Evolutionary conservation across 108 stramenopile species (phyloP), one percentile per base, ranked within the genome.

Genomic region (Heterococcus sp.): DNA sequence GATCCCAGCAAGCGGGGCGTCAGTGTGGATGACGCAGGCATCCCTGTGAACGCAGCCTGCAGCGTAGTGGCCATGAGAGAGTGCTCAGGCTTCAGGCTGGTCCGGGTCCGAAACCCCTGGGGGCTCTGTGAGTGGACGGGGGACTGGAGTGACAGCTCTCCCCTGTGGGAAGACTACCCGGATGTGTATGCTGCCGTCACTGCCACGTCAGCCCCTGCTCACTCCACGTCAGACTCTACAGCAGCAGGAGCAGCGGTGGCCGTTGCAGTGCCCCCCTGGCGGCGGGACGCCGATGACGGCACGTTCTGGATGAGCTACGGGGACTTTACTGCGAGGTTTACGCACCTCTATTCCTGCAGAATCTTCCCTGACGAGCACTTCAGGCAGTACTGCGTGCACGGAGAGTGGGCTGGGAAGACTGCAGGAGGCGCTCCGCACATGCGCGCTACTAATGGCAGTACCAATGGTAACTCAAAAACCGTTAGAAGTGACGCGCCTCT

Each of bases 81-180:
- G 40, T 66, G 58, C 66, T 65, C 33, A 35, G 81, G 81, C 58
- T 82, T 83, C 63, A 74, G 69, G 30, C 63, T 87, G 33, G 85
- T 87, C 3, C 73, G 82, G 30, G 14, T 87, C 40, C 85, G 84
- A 38, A 87, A 85, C 65, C 84, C 87, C 1, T 87, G 87, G 87
- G 81, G 80, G 35, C 28, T 38, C 31, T 82, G 80, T n/a, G 69
- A 73, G 35, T 89, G 87, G 88, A 65, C 39, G 14, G 87, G 85
- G 21, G 86, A 87, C 79, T 89, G 87, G 88, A 73, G 81, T 35
- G 84, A 87, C 36, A 66, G 36, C 4, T 85, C 84, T 2, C 37
- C 76, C 31, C 35, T 84, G 46, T 88, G 89, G 89, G 88, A 88
- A 36, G 83, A 86, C 69, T 89, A 87, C 69, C 87, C 85, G 30